Percentiles rank a stretch among this genome's conserved stretches.
Evolutionary conservation across 768 basidiomycete species (phyloP).

Genomic region (Boletus sp.): DNA sequence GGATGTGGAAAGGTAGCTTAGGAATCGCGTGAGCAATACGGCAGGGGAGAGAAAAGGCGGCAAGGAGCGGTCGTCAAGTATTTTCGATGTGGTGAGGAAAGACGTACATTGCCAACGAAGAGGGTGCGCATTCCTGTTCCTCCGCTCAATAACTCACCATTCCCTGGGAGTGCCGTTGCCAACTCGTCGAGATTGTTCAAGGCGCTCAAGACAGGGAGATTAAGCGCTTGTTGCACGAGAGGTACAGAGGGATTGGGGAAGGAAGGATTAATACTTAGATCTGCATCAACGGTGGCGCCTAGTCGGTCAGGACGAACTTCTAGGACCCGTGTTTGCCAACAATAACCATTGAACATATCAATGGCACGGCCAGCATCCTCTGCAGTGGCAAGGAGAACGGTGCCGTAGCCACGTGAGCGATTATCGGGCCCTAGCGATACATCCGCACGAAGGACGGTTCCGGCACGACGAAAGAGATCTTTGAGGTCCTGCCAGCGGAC

Average conservation of each 20-base stretch:
- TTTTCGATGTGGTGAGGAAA: constrained; percentile 6
- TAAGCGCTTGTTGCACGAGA: constrained; percentile 21
- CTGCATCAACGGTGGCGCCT: constrained; percentile 28
- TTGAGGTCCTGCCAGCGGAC: constrained; percentile 99
- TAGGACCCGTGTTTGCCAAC: constrained; percentile 92
- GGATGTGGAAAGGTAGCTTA: constrained; percentile 88
- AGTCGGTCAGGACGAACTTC: constrained; percentile 91
- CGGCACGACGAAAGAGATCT: constrained; percentile 93
- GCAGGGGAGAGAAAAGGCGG: neutral
- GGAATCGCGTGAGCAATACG: constrained; percentile 17
- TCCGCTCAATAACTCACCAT: constrained; percentile 28
- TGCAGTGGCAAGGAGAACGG: constrained; percentile 89
- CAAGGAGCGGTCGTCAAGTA: neutral
- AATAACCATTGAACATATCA: constrained; percentile 94
- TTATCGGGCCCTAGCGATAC: constrained; percentile 85
- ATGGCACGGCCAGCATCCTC: constrained; percentile 95
- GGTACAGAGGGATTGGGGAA: constrained; percentile 14
- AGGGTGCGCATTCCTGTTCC: constrained; percentile 51
- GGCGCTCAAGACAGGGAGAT: constrained; percentile 10
- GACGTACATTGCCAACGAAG: constrained; percentile 86
- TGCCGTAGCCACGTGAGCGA: constrained; percentile 90
- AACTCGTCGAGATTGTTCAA: constrained; percentile 20
- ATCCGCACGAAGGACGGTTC: constrained; percentile 81
- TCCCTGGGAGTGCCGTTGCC: constrained; percentile 8
- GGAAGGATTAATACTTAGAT: constrained; percentile 15